Evolutionary conservation across 805 yeast species (phyloP).

Genomic region (Myxozyma neglecta): DNA sequence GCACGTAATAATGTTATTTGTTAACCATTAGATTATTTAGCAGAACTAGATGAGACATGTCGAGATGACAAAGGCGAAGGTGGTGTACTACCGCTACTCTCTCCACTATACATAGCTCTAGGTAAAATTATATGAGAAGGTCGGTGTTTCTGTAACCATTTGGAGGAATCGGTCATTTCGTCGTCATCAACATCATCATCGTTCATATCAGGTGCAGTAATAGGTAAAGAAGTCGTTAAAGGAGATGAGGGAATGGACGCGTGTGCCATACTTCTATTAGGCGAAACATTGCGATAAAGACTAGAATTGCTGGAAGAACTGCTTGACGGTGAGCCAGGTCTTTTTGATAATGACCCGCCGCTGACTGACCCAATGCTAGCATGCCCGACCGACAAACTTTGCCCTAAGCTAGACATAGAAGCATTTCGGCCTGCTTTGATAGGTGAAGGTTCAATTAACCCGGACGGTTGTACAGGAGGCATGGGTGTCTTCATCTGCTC

Average conservation of each 20-base stretch:
- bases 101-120: neutral
- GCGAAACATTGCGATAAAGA: conserved; percentile 24
- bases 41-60: conserved; percentile 10
- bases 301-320: conserved; percentile 22
- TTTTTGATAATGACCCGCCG: neutral
- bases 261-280: conserved; percentile 12
- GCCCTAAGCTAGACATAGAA: conserved; percentile 14
- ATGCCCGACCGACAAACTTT: conserved; percentile 2
- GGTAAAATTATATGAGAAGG: neutral
- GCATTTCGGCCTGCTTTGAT: conserved; percentile 22
- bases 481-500: conserved; percentile 45
- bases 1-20: neutral
- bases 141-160: neutral
- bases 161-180: neutral
- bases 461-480: conserved; percentile 22
- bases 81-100: conserved; percentile 4
- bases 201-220: conserved; percentile 6
- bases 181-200: conserved; percentile 1
- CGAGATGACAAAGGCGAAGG: conserved; percentile 19
- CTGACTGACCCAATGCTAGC: conserved; percentile 1
- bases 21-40: neutral
- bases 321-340: conserved; percentile 28
- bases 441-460: conserved; percentile 28
- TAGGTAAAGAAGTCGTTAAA: conserved; percentile 23
- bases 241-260: conserved; percentile 28